phyloP scores from a whole-genome alignment of 2,329 filamentous ascomycete species.

The Paraphoma sp. region DNA sequence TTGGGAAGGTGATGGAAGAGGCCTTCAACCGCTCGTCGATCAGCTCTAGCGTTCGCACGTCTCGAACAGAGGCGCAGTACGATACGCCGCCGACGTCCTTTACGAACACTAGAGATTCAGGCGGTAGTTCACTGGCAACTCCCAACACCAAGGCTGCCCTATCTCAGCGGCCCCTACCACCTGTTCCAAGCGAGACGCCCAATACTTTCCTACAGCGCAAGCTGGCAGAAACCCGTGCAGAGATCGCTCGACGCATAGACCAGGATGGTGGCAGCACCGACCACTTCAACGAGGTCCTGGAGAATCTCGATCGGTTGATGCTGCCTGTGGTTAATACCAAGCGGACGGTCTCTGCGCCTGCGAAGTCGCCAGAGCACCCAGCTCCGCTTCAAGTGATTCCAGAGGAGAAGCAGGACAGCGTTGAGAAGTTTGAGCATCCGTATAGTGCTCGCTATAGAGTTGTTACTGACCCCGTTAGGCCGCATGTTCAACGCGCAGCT shows the following conservation, averaged over 20 bases:
- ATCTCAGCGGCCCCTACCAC: constrained; percentile 53
- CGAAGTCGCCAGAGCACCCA: constrained; percentile 36
- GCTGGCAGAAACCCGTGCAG: constrained; percentile 64
- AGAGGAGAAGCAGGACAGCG: constrained; percentile 54
- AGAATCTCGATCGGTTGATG: constrained; percentile 65
- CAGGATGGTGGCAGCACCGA: constrained; percentile 55
- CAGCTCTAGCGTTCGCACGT: constrained; percentile 58
- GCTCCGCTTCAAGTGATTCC: constrained; percentile 58
- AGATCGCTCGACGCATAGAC: constrained; percentile 60
- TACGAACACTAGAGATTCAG: constrained; percentile 47
- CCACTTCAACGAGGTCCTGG: constrained; percentile 66
- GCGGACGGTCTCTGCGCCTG: constrained; percentile 56
- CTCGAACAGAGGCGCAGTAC: constrained; percentile 39
- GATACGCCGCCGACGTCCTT: constrained; percentile 62
- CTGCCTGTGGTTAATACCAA: constrained; percentile 49
- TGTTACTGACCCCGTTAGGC: constrained; percentile 52
- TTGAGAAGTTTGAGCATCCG: constrained; percentile 36
- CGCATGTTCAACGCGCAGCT: constrained; percentile 30
- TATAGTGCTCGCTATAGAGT: constrained; percentile 44
- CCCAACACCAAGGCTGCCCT: constrained; percentile 37
- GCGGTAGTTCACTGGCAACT: constrained; percentile 35
- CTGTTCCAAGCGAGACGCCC: constrained; percentile 55
- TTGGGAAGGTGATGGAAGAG: constrained; percentile 90
- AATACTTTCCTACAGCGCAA: constrained; percentile 62
- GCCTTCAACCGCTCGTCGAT: constrained; percentile 79